A percentile compares a stretch with the other conserved stretches of the same genome.
Conservation (phyloP, 2,329 filamentous ascomycete genomes). For the Fonsecaea monophora region DNA sequence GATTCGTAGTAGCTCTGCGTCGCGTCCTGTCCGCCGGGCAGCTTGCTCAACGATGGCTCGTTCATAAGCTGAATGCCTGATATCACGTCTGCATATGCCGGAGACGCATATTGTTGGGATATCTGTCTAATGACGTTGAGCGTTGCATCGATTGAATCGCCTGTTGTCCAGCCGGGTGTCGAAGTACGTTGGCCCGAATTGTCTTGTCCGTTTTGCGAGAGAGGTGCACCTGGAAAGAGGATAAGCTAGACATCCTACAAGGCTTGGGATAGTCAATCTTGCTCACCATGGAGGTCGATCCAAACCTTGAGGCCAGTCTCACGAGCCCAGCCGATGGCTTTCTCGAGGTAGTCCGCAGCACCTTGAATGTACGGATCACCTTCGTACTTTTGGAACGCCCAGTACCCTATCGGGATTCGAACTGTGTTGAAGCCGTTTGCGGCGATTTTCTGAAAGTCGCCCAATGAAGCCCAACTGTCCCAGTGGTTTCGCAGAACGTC, state of each 20-base stretch:
- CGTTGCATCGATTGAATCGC: slow-evolving; percentile 47
- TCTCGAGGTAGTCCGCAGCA: slow-evolving; percentile 64
- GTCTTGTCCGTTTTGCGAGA: slow-evolving; percentile 72
- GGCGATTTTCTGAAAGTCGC: slow-evolving; percentile 64
- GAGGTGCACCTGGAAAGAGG: slow-evolving; percentile 53
- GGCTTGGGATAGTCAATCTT: slow-evolving; percentile 21
- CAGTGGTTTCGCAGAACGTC: slow-evolving; percentile 62
- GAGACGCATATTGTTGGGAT: slow-evolving; percentile 62
- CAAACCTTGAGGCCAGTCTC: slow-evolving; percentile 66
- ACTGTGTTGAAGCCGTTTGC: slow-evolving; percentile 62
- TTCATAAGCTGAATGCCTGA: slow-evolving; percentile 56
- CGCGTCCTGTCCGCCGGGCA: slow-evolving; percentile 49
- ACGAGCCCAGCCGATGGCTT: slow-evolving; percentile 66
- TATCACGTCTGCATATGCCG: slow-evolving; percentile 64
- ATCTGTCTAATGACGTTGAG: slow-evolving; percentile 65
- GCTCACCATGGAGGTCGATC: slow-evolving; percentile 68
- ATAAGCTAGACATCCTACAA: slow-evolving; percentile 21
- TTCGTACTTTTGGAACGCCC: slow-evolving; percentile 62
- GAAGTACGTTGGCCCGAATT: slow-evolving; percentile 62
- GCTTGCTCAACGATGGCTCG: slow-evolving; percentile 45
- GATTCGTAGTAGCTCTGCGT: slow-evolving; percentile 61
- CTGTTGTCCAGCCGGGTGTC: slow-evolving; percentile 46
- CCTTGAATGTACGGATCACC: slow-evolving; percentile 69
- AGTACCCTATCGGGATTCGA: slow-evolving; percentile 71
- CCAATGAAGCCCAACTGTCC: slow-evolving; percentile 63